Evolutionary conservation across 148 eudicot genomes (phyloP), one percentile per base, ranked within the genome.

Genomic region (Simmondsia chinensis): DNA sequence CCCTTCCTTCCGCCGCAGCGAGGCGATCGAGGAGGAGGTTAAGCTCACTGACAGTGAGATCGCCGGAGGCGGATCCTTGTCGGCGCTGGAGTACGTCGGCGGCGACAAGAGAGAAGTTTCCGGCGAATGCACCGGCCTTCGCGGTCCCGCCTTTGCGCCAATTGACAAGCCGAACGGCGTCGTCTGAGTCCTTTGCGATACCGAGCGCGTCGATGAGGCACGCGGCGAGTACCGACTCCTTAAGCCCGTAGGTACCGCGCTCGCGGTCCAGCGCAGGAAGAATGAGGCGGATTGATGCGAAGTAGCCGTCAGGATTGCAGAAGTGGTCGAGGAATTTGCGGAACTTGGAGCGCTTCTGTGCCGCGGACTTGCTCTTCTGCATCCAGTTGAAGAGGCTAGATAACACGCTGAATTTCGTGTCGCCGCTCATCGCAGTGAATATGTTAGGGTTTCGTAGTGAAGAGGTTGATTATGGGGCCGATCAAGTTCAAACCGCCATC

Each of bases 61-160:
- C 93, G 48, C 80, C 94, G 20, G 94, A 83, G 29, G 73, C 44
- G 46, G 72, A 60, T n/a, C 76, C 75, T 56, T 84, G 97, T 16
- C 97, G 80, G 40, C 79, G 69, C 29, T 77, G 77, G 8, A 89
- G 72, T 20, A 89, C 85, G 54, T 91, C 88, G 4, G 72, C 57
- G 14, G 95, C 95, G 7, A 85, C 70, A 2, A 57, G 64, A 16
- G 94, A 41, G 69, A 91, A 91, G 43, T 85, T 91, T 7, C 95
- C 97, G 43, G 79, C 95, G 50, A 47, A 54, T 10, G 51, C 26
- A 33, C 93, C 97, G 18, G 73, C 95, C 7, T 65, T 23, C 54
- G 55, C 73, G 13, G 84, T 19, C 4, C 97, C 97, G 17, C 84
- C 97, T 59, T 79, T 89, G 11, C 97, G 76, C 97, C 97, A 91